Percentiles rank a stretch among this genome's conserved stretches.
These are phyloP conservation scores for Pichia exigua DNA, from an alignment of 805 yeast genomes.

Conservation along the genomic window DNA sequence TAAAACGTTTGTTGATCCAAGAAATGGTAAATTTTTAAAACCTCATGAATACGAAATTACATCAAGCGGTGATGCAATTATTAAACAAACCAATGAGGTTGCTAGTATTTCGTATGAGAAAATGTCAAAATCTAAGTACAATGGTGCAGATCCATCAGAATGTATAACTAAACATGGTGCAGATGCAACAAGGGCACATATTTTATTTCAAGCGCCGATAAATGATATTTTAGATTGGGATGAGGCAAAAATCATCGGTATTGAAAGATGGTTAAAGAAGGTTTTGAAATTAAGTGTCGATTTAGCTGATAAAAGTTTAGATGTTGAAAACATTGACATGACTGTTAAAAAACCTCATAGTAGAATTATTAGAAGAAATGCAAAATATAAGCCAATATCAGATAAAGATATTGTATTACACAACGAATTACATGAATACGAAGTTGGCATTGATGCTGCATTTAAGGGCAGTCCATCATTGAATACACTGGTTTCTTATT, in stretches of 20 bases:
- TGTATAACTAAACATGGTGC: slow-evolving; percentile 78
- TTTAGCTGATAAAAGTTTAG: slow-evolving; percentile 16
- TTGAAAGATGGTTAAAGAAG: slow-evolving; percentile 76
- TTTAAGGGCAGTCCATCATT: slow-evolving; percentile 52
- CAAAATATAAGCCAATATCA: slow-evolving; percentile 4
- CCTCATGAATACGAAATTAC: slow-evolving; percentile 59
- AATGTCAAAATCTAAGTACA: slow-evolving; percentile 94
- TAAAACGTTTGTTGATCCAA: slow-evolving; percentile 67
- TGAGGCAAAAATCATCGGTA: slow-evolving; percentile 76
- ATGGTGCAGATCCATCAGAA: slow-evolving; percentile 84
- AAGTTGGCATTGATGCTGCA: slow-evolving; percentile 49
- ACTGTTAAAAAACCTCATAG: slow-evolving; percentile 14
- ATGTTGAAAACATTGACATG: slow-evolving; percentile 8
- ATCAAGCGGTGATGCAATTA: slow-evolving; percentile 35
- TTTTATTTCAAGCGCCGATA: slow-evolving; percentile 87
- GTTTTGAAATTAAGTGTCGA: slow-evolving; percentile 31
- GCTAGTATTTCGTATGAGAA: slow-evolving; percentile 69
- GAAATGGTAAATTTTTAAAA: slow-evolving; percentile 63
- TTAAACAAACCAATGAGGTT: slow-evolving; percentile 40
- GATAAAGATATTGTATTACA: slow-evolving; percentile 45
- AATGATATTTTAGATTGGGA: slow-evolving; percentile 84
- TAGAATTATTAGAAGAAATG: not conserved
- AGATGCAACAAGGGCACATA: slow-evolving; percentile 90
- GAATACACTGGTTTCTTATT: slow-evolving; percentile 83
- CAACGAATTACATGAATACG: slow-evolving; percentile 44